phyloP scores from a whole-genome alignment of 805 yeast genomes.

The Metschnikowia borealis region DNA sequence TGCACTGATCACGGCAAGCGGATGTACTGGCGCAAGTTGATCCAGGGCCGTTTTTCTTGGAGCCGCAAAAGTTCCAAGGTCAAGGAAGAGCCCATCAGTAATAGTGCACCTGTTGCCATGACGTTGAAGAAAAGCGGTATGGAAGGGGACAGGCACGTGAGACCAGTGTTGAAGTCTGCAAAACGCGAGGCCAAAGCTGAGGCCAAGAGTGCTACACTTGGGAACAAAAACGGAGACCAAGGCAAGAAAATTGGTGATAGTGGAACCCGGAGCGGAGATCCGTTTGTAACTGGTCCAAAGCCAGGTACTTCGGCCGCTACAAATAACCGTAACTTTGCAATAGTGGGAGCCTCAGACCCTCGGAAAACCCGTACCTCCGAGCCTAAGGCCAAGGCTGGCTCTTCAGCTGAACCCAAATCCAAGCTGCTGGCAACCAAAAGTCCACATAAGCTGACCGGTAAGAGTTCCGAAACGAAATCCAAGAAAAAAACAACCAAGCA shows the following conservation, averaged over 20 bases:
- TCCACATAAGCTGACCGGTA: neutral
- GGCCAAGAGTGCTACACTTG: neutral
- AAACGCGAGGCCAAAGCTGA: neutral
- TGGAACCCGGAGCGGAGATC: neutral
- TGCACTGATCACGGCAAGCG: neutral
- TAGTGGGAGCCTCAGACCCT: neutral
- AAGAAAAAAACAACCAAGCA: neutral
- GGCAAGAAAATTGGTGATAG: too few relatives aligned
- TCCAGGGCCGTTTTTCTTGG: neutral
- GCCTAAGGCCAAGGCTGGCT: neutral
- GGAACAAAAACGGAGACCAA: neutral
- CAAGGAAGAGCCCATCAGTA: neutral
- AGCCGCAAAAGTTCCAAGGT: conserved; percentile 1
- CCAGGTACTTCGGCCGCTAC: neutral
- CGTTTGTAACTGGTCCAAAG: neutral
- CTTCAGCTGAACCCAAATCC: neutral
- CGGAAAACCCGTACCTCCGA: neutral
- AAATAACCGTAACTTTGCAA: neutral
- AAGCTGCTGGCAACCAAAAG: neutral
- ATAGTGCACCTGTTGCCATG: neutral
- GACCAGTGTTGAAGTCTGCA: neutral
- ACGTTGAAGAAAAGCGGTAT: neutral
- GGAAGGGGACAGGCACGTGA: neutral
- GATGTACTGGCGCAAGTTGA: neutral
- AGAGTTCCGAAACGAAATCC: neutral